These are phyloP conservation scores for Jasminum sambac DNA, from an alignment of 257 asterid genomes.

Conservation along the genomic window DNA sequence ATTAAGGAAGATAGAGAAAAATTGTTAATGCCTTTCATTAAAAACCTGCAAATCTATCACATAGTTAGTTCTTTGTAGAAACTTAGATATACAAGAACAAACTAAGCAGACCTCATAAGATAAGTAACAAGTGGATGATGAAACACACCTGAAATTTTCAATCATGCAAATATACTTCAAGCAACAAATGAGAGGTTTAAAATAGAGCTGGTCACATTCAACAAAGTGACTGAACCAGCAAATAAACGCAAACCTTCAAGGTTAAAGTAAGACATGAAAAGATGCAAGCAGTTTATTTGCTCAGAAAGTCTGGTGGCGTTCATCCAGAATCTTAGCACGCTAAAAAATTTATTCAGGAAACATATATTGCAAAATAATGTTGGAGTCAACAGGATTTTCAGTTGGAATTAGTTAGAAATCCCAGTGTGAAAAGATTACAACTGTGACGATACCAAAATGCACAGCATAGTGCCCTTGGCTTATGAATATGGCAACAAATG, in stretches of 20 bases:
- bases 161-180: neutral
- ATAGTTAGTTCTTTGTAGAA: neutral
- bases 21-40: constrained; percentile 3
- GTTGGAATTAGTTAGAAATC: neutral
- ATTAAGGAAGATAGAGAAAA: constrained; percentile 17
- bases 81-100: neutral
- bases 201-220: neutral
- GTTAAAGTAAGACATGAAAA: neutral
- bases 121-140: neutral
- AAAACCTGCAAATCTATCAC: constrained; percentile 20
- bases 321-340: neutral
- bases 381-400: neutral
- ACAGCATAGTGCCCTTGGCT: constrained; percentile 2
- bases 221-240: neutral
- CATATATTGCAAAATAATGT: neutral
- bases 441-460: neutral
- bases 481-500: neutral
- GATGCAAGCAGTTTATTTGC: neutral
- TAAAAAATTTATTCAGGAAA: neutral
- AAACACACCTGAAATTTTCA: constrained; percentile 6
- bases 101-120: neutral
- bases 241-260: constrained; percentile 1
- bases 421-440: neutral
- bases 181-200: neutral
- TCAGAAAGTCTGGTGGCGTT: neutral